A percentile compares a stretch with the other conserved stretches of the same genome.
phyloP scores from a whole-genome alignment of 345 rosid species.

The Turnera subulata region DNA sequence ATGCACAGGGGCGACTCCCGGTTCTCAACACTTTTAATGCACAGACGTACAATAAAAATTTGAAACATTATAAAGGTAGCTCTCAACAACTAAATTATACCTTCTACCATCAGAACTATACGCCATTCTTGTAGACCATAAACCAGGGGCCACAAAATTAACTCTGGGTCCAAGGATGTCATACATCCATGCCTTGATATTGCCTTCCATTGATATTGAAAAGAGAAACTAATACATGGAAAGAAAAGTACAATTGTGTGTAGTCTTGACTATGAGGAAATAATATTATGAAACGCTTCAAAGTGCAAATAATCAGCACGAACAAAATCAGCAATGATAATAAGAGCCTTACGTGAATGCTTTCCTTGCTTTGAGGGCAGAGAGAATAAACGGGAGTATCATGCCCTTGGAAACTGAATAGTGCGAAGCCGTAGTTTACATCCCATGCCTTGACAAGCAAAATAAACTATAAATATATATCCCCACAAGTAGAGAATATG shows the following conservation, averaged over 20 bases:
- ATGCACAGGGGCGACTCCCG: no score
- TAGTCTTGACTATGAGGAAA: conserved; percentile 12
- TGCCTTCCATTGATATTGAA: conserved; percentile 79
- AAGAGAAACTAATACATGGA: conserved; percentile 56
- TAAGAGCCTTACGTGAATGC: conserved; percentile 36
- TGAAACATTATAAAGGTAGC: conserved; percentile 6
- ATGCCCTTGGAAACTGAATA: conserved; percentile 69
- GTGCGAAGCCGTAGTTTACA: conserved; percentile 37
- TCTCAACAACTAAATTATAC: no score
- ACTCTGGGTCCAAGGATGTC: conserved; percentile 74
- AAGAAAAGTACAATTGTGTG: conserved; percentile 2
- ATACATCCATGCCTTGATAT: conserved; percentile 90
- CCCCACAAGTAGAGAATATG: no score
- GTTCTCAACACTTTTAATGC: not conserved
- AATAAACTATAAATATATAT: not conserved
- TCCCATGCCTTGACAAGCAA: conserved; percentile 56
- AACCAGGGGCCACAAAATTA: conserved; percentile 86
- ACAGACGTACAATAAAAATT: not conserved
- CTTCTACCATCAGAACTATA: conserved; percentile 85
- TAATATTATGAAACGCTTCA: not conserved
- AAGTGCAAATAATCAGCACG: not conserved
- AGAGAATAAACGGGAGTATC: conserved; percentile 65
- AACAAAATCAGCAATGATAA: not conserved
- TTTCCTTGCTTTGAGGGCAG: conserved; percentile 51
- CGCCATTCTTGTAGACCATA: conserved; percentile 71